Evolutionary conservation across 257 asterid species (phyloP), one percentile per base, ranked within the genome.

Genomic region (Thymus mandschuricus): DNA sequence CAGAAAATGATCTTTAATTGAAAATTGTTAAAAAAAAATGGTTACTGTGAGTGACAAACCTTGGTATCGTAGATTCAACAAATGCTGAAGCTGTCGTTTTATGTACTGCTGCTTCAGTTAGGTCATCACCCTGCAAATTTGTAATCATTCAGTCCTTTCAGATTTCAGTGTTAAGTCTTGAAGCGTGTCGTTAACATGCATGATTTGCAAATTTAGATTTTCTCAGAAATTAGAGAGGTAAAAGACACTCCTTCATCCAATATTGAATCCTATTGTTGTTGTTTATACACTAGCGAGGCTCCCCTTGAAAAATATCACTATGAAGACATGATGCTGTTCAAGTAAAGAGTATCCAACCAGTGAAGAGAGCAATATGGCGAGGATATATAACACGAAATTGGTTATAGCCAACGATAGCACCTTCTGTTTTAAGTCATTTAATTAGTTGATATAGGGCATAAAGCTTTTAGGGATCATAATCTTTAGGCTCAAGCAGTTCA

Each of bases 41-140:
- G 64, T 60, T 33, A 48, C 59, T 51, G 50, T 62, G 67, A 58
- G 57, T 43, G 34, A 51, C 64, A 61, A 71, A 89, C 92, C 96
- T 76, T 21, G 60, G 35, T 55, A 72, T 38, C 46, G 74, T 69
- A 54, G 70, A 60, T 75, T 61, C 86, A 59, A 66, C 58, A 64
- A 77, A 66, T 80, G 70, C 66, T 57, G 58, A 55, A 66, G 61
- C 84, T 21, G 56, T 63, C 59, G 66, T 64, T 78, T 82, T 88
- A 73, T 49, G 33, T 40, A 5, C 78, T 52, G 81, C 75, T 72
- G 75, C 81, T 69, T 81, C 88, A 40, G 28, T 45, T 28, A 78
- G 77, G 46, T 78, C 84, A 54, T 29, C 78, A 62, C 68, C 79
- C 77, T 70, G 81, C 69, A 71, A 56, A 64, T 55, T 21, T 3